These are phyloP conservation scores for Besnoitia besnoiti DNA, from an alignment of 169 alveolate genomes.

Conservation along the genomic window DNA sequence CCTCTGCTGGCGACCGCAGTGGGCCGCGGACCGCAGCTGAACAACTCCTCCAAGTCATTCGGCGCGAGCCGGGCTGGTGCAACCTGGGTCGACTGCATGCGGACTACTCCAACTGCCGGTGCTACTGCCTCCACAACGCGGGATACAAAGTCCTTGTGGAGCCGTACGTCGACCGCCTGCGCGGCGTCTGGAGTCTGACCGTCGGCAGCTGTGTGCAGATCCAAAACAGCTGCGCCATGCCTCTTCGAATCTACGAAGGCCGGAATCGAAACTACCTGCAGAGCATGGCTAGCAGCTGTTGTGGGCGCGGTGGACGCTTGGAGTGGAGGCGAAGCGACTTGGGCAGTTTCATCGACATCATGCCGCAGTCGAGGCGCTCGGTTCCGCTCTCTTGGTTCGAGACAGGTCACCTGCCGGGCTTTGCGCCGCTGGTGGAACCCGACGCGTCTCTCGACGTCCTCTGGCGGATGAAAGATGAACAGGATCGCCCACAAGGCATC, in stretches of 20 bases:
- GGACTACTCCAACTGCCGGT: constrained; percentile 63
- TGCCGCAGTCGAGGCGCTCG: constrained; percentile 58
- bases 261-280: constrained; percentile 70
- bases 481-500: constrained; percentile 31
- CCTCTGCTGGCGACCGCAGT: not conserved
- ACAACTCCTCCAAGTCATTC: constrained; percentile 48
- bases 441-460: constrained; percentile 18
- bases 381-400: constrained; percentile 67
- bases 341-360: constrained; percentile 54
- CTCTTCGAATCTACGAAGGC: constrained; percentile 74
- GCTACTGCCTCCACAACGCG: constrained; percentile 66
- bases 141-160: constrained; percentile 75
- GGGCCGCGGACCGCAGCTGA: constrained; percentile 25
- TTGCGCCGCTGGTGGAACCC: constrained; percentile 33
- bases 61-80: constrained; percentile 67
- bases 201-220: constrained; percentile 78
- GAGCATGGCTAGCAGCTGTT: constrained; percentile 60
- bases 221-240: constrained; percentile 72
- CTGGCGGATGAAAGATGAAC: not conserved
- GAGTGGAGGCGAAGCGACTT: constrained; percentile 31
- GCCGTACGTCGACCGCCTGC: constrained; percentile 73
- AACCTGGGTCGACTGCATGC: constrained; percentile 64
- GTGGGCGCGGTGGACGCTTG: not conserved
- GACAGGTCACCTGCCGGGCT: constrained; percentile 46
- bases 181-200: constrained; percentile 74